Conservation (phyloP, 768 basidiomycete species). For the Kwoniella dejecticola region DNA sequence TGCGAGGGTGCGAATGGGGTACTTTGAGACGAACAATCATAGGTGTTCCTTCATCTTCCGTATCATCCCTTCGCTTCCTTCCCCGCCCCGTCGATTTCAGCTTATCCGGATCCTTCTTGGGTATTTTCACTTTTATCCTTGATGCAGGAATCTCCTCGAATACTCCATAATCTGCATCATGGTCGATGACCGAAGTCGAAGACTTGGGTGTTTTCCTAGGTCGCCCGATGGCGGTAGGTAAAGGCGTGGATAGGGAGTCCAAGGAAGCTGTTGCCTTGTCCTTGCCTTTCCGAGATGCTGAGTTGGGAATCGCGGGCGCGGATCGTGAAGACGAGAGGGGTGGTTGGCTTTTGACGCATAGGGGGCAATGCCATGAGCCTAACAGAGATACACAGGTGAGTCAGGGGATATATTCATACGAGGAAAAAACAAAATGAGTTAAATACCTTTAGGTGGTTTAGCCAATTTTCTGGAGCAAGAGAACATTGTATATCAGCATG, state of each 20-base stretch:
- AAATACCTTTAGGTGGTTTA: conserved; percentile 72
- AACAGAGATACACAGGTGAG: not conserved
- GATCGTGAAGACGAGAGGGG: conserved; percentile 4
- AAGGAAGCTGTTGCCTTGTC: conserved; percentile 34
- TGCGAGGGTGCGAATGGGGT: conserved; percentile 13
- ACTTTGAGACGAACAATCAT: conserved; percentile 36
- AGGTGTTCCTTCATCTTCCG: conserved; percentile 15
- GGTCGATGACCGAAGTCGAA: conserved; percentile 46
- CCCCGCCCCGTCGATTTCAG: not conserved
- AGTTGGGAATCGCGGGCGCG: not conserved
- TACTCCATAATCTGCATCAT: conserved; percentile 59
- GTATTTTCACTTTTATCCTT: conserved; percentile 66
- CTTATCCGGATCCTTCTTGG: conserved; percentile 38
- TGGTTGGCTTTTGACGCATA: conserved; percentile 30
- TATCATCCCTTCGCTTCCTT: not conserved
- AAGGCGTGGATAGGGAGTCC: conserved; percentile 15
- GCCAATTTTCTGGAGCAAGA: conserved; percentile 73
- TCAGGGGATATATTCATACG: conserved; percentile 28
- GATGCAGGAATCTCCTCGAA: conserved; percentile 54
- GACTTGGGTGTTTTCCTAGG: conserved; percentile 21
- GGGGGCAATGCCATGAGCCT: conserved; percentile 55
- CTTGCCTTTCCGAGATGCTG: conserved; percentile 23
- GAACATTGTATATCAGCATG: conserved; percentile 21
- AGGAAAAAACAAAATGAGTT: conserved; percentile 71
- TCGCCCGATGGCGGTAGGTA: conserved; percentile 13